A percentile compares a stretch with the other conserved stretches of the same genome.
phyloP scores from a whole-genome alignment of 2,329 filamentous ascomycete genomes.

The Microsporum canis region DNA sequence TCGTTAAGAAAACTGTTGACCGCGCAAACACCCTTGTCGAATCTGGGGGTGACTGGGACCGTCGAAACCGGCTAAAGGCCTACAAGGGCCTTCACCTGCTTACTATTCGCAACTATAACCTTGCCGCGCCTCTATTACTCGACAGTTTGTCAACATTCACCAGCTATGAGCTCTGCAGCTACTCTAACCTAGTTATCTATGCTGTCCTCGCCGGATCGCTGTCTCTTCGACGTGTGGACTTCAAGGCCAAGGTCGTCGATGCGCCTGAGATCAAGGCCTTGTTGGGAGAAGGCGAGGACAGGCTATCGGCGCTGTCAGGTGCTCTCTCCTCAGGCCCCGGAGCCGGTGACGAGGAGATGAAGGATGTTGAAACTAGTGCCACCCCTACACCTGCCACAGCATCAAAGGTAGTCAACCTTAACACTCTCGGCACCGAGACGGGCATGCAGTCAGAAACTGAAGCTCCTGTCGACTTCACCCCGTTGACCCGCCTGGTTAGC shows the following conservation, averaged over 20 bases:
- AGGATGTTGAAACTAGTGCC: conserved; percentile 37
- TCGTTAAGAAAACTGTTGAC: conserved; percentile 90
- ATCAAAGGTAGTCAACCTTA: conserved; percentile 74
- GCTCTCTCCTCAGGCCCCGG: conserved; percentile 70
- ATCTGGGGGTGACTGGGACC: conserved; percentile 94
- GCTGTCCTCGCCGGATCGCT: conserved; percentile 89
- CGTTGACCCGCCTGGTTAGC: conserved; percentile 75
- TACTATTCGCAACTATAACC: conserved; percentile 79
- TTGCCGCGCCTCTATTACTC: conserved; percentile 82
- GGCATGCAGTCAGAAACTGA: conserved; percentile 64
- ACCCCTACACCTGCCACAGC: conserved; percentile 41
- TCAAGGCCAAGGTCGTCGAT: conserved; percentile 98
- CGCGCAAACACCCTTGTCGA: conserved; percentile 84
- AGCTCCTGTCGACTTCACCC: conserved; percentile 74
- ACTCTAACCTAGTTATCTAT: conserved; percentile 89
- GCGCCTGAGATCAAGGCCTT: conserved; percentile 97
- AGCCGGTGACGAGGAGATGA: conserved; percentile 63
- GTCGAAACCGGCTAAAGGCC: conserved; percentile 94
- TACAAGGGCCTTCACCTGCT: conserved; percentile 92
- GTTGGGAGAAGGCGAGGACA: conserved; percentile 78
- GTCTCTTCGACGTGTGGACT: conserved; percentile 90
- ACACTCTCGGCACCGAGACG: conserved; percentile 59
- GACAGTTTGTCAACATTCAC: conserved; percentile 97
- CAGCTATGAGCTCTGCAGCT: conserved; percentile 95
- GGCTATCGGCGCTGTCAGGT: conserved; percentile 69